Evolutionary conservation across 176 grass and related monocot genomes (phyloP).

Genomic region (Oryza longistaminata): DNA sequence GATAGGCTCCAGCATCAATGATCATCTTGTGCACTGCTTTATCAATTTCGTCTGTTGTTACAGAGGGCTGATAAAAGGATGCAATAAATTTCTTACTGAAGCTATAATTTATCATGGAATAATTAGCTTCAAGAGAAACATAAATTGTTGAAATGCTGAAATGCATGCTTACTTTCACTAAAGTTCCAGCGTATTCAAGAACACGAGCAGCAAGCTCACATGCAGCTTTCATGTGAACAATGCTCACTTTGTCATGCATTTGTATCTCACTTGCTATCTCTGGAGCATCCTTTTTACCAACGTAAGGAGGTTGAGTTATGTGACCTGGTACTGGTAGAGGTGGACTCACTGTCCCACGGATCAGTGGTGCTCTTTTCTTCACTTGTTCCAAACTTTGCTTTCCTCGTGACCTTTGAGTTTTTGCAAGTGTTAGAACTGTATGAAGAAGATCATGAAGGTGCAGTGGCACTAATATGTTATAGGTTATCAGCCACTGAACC

Average conservation of each 20-base stretch:
- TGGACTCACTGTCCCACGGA: constrained; percentile 60
- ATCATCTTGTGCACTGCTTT: constrained; percentile 99
- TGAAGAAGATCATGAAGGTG: not conserved
- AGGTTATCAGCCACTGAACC: not conserved
- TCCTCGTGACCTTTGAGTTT: constrained; percentile 40
- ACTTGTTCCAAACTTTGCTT: constrained; percentile 41
- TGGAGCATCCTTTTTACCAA: constrained; percentile 51
- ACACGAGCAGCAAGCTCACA: constrained; percentile 78
- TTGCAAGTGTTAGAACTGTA: constrained; percentile 17
- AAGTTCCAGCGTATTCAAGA: constrained; percentile 75
- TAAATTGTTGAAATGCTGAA: not conserved
- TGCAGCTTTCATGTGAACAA: constrained; percentile 78
- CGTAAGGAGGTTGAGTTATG: constrained; percentile 73
- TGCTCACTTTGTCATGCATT: constrained; percentile 71
- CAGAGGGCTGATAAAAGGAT: constrained; percentile 79
- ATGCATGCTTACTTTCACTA: constrained; percentile 70
- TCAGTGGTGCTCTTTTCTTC: constrained; percentile 64
- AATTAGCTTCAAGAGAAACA: constrained; percentile 12
- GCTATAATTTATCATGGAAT: constrained; percentile 30
- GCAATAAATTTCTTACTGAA: constrained; percentile 56
- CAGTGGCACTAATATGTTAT: not conserved
- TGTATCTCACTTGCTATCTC: constrained; percentile 75
- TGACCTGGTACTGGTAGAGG: constrained; percentile 72
- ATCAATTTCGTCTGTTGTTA: constrained; percentile 99
- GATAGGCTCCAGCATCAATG: constrained; percentile 88